phyloP scores from a whole-genome alignment of 306 rosid genomes.

The Carpinus viminea region DNA sequence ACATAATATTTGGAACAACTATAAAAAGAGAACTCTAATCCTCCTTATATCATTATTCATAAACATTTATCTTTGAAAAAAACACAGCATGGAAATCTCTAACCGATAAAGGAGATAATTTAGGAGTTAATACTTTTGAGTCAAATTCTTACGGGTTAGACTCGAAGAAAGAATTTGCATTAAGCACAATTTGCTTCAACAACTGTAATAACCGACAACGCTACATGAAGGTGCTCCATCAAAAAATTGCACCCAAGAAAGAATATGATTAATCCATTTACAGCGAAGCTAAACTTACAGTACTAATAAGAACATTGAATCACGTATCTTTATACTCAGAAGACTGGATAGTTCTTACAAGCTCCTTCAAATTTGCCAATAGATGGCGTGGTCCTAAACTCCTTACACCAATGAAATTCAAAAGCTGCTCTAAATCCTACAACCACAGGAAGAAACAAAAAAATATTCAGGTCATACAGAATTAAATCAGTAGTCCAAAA shows the following conservation, averaged over 20 bases:
- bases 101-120: neutral
- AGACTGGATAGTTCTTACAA: slow-evolving; percentile 74
- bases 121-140: no score
- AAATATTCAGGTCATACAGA: slow-evolving; percentile 12
- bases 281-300: slow-evolving; percentile 37
- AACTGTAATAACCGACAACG: slow-evolving; percentile 25
- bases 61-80: no score
- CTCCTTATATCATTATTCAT: no score
- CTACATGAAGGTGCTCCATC: slow-evolving; percentile 60
- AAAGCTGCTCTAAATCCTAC: slow-evolving; percentile 96
- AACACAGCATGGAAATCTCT: no score
- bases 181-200: slow-evolving; percentile 23
- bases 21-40: no score
- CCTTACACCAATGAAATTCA: slow-evolving; percentile 77
- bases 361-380: slow-evolving; percentile 92
- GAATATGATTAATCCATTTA: slow-evolving; percentile 51
- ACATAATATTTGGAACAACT: no score
- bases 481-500: neutral
- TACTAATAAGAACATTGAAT: slow-evolving; percentile 27
- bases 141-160: slow-evolving; percentile 8
- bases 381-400: slow-evolving; percentile 95
- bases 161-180: slow-evolving; percentile 28
- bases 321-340: slow-evolving; percentile 64
- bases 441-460: slow-evolving; percentile 14
- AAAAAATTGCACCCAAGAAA: slow-evolving; percentile 78